Evolutionary conservation across 2,329 filamentous ascomycete genomes (phyloP), one percentile per base, ranked within the genome.

Genomic region (Teratosphaeria destructans): DNA sequence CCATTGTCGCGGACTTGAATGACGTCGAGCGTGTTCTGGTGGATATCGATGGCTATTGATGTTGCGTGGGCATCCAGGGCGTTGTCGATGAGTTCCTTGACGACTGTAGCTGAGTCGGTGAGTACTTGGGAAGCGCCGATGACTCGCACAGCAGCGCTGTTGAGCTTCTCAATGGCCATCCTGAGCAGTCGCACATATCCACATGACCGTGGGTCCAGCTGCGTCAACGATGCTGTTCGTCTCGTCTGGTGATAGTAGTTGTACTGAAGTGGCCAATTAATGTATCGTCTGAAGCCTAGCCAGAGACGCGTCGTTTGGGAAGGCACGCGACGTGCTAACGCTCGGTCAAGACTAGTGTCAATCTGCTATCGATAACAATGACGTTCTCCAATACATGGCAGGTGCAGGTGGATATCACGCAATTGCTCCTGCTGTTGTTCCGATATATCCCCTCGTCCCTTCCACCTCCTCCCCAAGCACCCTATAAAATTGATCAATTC

Each of bases 61-160:
- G 81, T 86, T 12, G 88, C 87, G 57, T 80, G 77, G 7, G 88
- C 86, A 71, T 93, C 88, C 23, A 92, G 79, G 52, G 87, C 80
- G 71, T 93, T 92, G 66, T 92, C 89, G 35, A 92, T 72, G 3
- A 92, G 82, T 72, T 92, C 89, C 69, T 92, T 92, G 65, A 90
- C 81, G 2, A 89, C 74, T 11, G 82, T 80, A 12, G 78, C 74
- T 0, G 88, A 80, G 7, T 82, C 82, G 5, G 80, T 77, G 56
- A 91, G 79, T 54, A 80, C 78, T 64, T 85, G 78, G 2, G 82
- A 78, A 7, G 87, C 84, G 39, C 84, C 81, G 6, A 92, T 76
- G 11, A 82, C 79, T 54, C 80, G 79, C 26, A 80, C 75, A 14
- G 76, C 76, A 4, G 71, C 66, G 52, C 72, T 68, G 34, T 76